phyloP scores from a whole-genome alignment of 306 rosid species.

The Corylus avellana region DNA sequence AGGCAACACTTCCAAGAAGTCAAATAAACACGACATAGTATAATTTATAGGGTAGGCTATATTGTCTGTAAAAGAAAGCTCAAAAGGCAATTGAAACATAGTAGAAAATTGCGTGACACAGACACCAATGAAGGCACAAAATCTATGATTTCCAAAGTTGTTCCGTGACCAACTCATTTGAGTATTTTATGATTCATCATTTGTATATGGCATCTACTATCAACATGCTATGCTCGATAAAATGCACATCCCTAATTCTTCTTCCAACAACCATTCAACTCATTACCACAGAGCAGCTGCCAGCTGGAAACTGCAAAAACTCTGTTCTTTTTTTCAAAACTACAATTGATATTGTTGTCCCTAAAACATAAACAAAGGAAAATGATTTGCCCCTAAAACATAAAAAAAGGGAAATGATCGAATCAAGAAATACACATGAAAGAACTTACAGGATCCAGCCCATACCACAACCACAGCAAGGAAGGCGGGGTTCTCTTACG shows the following conservation, averaged over 20 bases:
- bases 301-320: background rate
- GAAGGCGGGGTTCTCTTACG: constrained; percentile 53
- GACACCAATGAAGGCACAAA: background rate
- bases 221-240: background rate
- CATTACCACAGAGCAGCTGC: background rate
- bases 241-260: background rate
- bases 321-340: background rate
- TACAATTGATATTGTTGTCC: background rate
- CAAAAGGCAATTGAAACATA: background rate
- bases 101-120: background rate
- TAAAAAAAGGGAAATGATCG: background rate
- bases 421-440: background rate
- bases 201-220: background rate
- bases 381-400: background rate
- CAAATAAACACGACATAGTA: background rate
- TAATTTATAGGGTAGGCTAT: background rate
- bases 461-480: constrained; percentile 74
- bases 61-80: background rate
- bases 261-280: background rate
- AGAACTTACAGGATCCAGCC: constrained; percentile 84
- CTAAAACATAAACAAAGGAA: background rate
- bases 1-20: background rate
- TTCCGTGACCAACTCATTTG: background rate
- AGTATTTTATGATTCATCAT: background rate
- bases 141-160: background rate